Evolutionary conservation across 306 rosid species (phyloP), one percentile per base, ranked within the genome.

Genomic region (Rubus idaeus): DNA sequence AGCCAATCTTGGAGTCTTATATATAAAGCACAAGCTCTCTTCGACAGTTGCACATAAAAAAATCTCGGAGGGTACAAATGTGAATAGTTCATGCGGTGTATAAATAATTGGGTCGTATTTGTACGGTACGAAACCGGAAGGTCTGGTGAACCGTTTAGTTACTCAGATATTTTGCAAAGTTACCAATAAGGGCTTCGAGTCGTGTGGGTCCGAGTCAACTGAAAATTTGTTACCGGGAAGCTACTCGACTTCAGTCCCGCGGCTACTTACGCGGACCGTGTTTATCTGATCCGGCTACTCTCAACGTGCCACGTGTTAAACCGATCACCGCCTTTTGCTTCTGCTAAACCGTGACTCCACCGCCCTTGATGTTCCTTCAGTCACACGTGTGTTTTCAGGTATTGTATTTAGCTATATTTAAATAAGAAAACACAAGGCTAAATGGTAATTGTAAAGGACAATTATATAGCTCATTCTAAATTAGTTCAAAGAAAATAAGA

Each of bases 261-360:
- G 85, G 87, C 84, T 63, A 12, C 37, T 26, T 70, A 86, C 88
- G 78, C 91, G 88, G 86, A 75, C 76, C 17, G 12, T 26, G 45
- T 2, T 64, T 85, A 81, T 84, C 84, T 67, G 50, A 78, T 81
- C 87, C 77, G 76, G 61, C 88, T 57, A 71, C 16, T 77, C 14
- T 11, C 0, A 0, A 49, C 0, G 1, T 71, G 82, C 84, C 93
- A 91, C 88, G 88, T 88, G 81, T 65, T 39, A 3, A 4, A 18
- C 55, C 51, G 14, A 51, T 44, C 61, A 5, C 40, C 18, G 53
- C 78, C 51, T 20, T 80, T 30, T 7, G 0, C 20, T 23, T 7
- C 40, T 66, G 26, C 55, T 68, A 30, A 87, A 78, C 66, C 83
- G 87, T 89, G 91, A 83, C 47, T 77, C 78, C 6, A 72, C 85